phyloP scores from a whole-genome alignment of 2,329 filamentous ascomycete genomes.

The Chrysosporium keratinophilum region DNA sequence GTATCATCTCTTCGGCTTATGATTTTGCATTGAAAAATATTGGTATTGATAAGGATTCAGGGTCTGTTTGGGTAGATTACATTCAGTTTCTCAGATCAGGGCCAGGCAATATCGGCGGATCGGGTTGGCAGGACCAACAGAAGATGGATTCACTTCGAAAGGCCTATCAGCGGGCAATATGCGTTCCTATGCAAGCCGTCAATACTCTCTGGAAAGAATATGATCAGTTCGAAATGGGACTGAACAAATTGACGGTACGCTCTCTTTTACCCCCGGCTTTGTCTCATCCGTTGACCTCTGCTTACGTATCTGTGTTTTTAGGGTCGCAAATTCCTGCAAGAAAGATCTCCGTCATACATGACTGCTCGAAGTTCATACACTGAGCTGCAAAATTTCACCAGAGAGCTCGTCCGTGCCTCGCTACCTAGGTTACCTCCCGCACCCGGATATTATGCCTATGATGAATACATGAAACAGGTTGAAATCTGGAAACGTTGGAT shows the following conservation, averaged over 20 bases:
- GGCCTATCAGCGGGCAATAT: constrained; percentile 82
- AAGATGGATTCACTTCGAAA: constrained; percentile 93
- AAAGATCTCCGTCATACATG: constrained; percentile 89
- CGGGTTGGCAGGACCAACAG: constrained; percentile 89
- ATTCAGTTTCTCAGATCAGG: constrained; percentile 84
- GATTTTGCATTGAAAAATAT: constrained; percentile 85
- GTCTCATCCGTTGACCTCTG: constrained; percentile 4
- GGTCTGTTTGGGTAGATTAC: constrained; percentile 86
- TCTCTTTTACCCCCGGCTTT: not conserved
- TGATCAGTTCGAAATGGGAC: constrained; percentile 83
- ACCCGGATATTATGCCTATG: constrained; percentile 74
- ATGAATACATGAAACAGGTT: constrained; percentile 74
- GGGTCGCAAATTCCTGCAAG: constrained; percentile 90
- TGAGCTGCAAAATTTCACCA: constrained; percentile 78
- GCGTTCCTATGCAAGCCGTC: constrained; percentile 71
- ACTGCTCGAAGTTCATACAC: constrained; percentile 85
- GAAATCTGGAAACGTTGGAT: constrained; percentile 91
- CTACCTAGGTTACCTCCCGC: constrained; percentile 73
- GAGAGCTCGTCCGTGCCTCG: constrained; percentile 63
- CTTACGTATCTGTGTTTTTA: constrained; percentile 27
- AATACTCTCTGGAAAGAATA: constrained; percentile 94
- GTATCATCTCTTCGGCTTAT: constrained; percentile 74
- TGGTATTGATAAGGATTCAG: constrained; percentile 83
- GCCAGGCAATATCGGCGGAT: constrained; percentile 75
- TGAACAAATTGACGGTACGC: constrained; percentile 79